phyloP scores from a whole-genome alignment of 306 rosid genomes.

The Dalbergia oliveri region DNA sequence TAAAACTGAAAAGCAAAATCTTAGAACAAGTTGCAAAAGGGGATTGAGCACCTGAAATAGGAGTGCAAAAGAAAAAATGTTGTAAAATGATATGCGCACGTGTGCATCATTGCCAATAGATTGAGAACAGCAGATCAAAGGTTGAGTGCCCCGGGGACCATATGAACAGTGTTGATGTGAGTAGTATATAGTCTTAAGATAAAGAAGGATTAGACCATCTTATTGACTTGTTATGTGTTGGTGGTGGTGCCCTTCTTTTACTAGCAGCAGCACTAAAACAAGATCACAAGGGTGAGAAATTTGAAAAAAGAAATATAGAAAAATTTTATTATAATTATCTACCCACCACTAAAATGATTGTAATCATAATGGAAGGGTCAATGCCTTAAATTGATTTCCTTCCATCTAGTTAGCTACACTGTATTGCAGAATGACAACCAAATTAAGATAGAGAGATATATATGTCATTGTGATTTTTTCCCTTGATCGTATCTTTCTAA shows the following conservation, averaged over 20 bases:
- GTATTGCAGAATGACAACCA: constrained; percentile 26
- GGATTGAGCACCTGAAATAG: constrained; percentile 58
- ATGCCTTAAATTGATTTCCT: not conserved
- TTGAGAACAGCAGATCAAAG: constrained; percentile 45
- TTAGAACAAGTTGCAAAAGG: constrained; percentile 29
- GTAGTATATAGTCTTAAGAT: constrained; percentile 6
- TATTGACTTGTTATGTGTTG: constrained; percentile 35
- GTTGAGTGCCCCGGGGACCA: constrained; percentile 57
- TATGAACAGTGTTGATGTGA: constrained; percentile 44
- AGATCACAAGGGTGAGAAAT: not conserved
- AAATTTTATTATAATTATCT: not conserved
- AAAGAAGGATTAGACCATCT: constrained; percentile 24
- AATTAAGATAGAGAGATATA: not conserved
- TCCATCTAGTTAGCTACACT: not conserved
- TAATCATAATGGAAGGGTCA: constrained; percentile 38
- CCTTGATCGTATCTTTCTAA: not conserved
- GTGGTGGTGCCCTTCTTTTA: constrained; percentile 11
- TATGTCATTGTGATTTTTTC: constrained; percentile 19
- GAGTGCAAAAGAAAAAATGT: constrained; percentile 36
- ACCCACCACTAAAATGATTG: constrained; percentile 1
- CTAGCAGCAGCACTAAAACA: constrained; percentile 10
- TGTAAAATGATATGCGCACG: constrained; percentile 59
- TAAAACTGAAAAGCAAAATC: constrained; percentile 43
- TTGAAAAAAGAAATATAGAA: not conserved
- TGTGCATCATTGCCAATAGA: constrained; percentile 54